A percentile compares a stretch with the other conserved stretches of the same genome.
These are phyloP conservation scores for Poronia punctata DNA, from an alignment of 495 filamentous ascomycete species.

Conservation along the genomic window DNA sequence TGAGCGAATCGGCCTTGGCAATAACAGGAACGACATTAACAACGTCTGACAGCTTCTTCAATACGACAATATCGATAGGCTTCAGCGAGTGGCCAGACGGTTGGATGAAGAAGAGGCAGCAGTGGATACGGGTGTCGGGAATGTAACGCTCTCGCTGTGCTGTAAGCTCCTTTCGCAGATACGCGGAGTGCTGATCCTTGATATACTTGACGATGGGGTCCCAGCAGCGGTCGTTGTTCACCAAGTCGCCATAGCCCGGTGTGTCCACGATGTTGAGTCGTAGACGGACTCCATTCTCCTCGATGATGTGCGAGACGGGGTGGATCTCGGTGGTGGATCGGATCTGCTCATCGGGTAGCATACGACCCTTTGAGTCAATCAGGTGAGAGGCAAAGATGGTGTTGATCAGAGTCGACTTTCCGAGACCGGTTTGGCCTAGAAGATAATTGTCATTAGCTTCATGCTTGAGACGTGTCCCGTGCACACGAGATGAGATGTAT, in stretches of 20 bases:
- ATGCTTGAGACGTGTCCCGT: constrained; percentile 6
- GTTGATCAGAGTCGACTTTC: constrained; percentile 98
- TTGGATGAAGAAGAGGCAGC: constrained; percentile 99
- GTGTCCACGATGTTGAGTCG: constrained; percentile 97
- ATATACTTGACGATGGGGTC: constrained; percentile 99
- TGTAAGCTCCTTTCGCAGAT: constrained; percentile 99
- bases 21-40: constrained; percentile 99
- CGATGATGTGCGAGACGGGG: constrained; percentile 94
- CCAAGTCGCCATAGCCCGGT: constrained; percentile 95
- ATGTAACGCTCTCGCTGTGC: constrained; percentile 99
- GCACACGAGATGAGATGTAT: constrained; percentile 2
- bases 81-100: constrained; percentile 95
- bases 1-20: constrained; percentile 95
- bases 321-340: constrained; percentile 97
- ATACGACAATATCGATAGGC: constrained; percentile 97
- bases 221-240: constrained; percentile 99
- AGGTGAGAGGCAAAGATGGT: constrained; percentile 99
- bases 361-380: constrained; percentile 95
- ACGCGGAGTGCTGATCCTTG: constrained; percentile 99
- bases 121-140: constrained; percentile 97
- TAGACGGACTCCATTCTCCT: constrained; percentile 98
- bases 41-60: constrained; percentile 98
- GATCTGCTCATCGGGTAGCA: constrained; percentile 84
- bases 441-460: constrained; percentile 26
- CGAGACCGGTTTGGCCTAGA: constrained; percentile 97